Evolutionary conservation across 2,329 filamentous ascomycete genomes (phyloP).

Genomic region (Zarea fungicola): DNA sequence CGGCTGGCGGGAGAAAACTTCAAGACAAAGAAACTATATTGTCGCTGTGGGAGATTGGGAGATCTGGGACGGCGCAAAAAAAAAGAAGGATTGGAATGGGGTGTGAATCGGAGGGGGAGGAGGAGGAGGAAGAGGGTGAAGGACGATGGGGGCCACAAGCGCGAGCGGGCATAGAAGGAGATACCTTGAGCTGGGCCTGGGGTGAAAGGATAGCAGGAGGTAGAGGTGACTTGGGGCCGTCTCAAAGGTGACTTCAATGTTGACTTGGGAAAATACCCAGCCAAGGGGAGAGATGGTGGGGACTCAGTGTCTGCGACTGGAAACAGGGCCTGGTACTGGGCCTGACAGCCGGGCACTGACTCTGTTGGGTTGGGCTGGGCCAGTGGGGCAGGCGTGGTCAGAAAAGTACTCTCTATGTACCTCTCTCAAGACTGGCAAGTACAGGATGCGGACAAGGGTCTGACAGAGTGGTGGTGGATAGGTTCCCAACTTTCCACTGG

Average conservation of each 20-base stretch:
- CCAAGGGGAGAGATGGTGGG: too few species aligned
- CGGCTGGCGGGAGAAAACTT: not conserved
- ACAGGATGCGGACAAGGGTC: too few species aligned
- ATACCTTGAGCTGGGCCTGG: slow-evolving; percentile 4
- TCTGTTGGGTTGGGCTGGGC: too few species aligned
- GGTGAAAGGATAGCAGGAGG: not conserved
- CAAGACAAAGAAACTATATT: slow-evolving; percentile 13
- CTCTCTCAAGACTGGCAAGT: too few species aligned
- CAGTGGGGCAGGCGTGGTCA: too few species aligned
- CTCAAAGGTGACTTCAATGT: not conserved
- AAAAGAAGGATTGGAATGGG: slow-evolving; percentile 31
- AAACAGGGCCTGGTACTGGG: too few species aligned
- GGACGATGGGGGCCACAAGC: not conserved
- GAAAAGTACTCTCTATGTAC: too few species aligned
- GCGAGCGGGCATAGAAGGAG: slow-evolving; percentile 17
- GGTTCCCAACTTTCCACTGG: too few species aligned
- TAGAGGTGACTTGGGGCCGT: not conserved
- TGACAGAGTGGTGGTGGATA: too few species aligned
- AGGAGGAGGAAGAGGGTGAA: slow-evolving; percentile 18
- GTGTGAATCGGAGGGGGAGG: slow-evolving; percentile 23
- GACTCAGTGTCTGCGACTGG: too few species aligned
- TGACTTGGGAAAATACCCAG: too few species aligned
- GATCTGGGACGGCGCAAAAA: slow-evolving; percentile 24
- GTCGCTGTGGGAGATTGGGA: slow-evolving; percentile 15
- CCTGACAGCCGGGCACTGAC: too few species aligned